Evolutionary conservation across 306 rosid genomes (phyloP).

Genomic region (Begonia peltatifolia): DNA sequence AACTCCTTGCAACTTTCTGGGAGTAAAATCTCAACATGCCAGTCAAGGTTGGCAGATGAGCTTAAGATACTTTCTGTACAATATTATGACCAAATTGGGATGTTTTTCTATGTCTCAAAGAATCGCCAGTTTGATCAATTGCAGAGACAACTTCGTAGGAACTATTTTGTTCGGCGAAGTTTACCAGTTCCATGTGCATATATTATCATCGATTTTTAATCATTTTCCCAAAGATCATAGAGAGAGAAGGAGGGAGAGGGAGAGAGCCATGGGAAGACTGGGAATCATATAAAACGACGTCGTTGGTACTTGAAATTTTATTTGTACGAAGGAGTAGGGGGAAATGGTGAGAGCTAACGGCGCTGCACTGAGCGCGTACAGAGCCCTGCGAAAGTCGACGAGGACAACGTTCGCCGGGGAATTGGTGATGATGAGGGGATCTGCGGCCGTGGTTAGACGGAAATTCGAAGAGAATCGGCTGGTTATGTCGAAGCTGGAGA

Average conservation of each 20-base stretch:
- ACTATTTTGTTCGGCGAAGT: too few relatives aligned
- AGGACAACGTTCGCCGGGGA: constrained; percentile 70
- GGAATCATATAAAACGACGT: too few relatives aligned
- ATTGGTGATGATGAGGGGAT: constrained; percentile 38
- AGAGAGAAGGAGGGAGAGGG: too few relatives aligned
- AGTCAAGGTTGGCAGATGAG: constrained; percentile 7
- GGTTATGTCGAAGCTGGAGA: constrained; percentile 47
- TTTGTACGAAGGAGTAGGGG: not conserved
- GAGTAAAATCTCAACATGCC: constrained; percentile 4
- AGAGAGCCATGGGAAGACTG: too few relatives aligned
- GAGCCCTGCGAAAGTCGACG: constrained; percentile 60
- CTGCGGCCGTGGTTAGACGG: constrained; percentile 57
- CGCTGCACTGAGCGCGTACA: constrained; percentile 60
- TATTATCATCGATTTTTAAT: too few relatives aligned
- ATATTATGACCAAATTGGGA: not conserved
- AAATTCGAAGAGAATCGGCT: constrained; percentile 59
- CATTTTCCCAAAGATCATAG: too few relatives aligned
- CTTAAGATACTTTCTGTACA: not conserved
- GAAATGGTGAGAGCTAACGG: constrained; percentile 33
- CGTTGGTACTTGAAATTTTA: too few relatives aligned
- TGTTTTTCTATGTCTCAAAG: not conserved
- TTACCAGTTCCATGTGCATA: too few relatives aligned
- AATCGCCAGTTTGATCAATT: too few relatives aligned
- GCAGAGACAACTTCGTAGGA: too few relatives aligned
- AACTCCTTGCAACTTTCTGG: constrained; percentile 11